Evolutionary conservation across 345 rosid species (phyloP), one percentile per base, ranked within the genome.

Genomic region (Syzygium oleosum): DNA sequence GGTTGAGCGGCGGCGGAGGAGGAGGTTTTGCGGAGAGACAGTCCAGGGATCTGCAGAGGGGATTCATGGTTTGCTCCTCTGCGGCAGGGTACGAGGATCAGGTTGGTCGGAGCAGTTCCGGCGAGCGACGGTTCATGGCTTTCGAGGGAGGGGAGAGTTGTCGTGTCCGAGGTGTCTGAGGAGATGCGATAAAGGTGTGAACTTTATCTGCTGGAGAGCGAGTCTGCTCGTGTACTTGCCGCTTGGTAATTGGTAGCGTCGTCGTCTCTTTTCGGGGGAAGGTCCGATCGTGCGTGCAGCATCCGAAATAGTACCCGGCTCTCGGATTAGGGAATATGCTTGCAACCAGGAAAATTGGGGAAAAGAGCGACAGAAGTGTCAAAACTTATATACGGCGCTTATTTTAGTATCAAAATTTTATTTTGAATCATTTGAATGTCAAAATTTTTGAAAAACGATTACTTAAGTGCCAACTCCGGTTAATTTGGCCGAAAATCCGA

Each of bases 31-130:
- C 83, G 59, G 88, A 85, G 87, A 90, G 85, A 73, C 85, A 52
- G 54, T 87, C 86, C 15, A 91, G 51, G 3, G 92, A 86, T 87
- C 85, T 91, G 91, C 92, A 91, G 90, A 92, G 92, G 34, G 87
- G 63, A 89, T 90, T 90, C 96, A 93, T 92, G 68, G 52, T 34
- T 56, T 41, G 2, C 52, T 46, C 77, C 27, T 73, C 46, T 38
- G 49, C 27, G 5, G 49, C 5, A 73, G 27, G 38, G 49, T 22
- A 5, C 25, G 83, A 10, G 27, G 0, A 38, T 73, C 83, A 73
- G 83, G 11, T 9, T 12, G 49, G 83, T 73, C 4, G 83, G 49
- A 12, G 21, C 80, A 22, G 38, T 14, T 73, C 49, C 25, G 83
- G 83, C 83, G 83, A 0, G 49, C 49, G 83, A 73, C 1, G 38